A percentile compares a stretch with the other conserved stretches of the same genome.
These are phyloP conservation scores for Trametes cingulata DNA, from an alignment of 768 basidiomycete species.

Conservation along the genomic window DNA sequence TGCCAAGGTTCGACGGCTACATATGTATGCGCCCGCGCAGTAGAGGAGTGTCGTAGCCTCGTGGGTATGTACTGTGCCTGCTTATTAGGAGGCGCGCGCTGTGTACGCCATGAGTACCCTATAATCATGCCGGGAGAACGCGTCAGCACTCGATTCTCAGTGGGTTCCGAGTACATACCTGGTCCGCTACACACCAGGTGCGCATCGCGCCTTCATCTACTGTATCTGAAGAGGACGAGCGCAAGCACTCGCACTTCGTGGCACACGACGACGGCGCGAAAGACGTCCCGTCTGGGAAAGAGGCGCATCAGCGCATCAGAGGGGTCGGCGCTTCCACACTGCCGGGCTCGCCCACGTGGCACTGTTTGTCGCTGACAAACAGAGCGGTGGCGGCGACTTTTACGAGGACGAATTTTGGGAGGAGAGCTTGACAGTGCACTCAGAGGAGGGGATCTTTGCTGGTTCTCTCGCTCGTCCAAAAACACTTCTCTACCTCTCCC, in stretches of 20 bases:
- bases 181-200: too few relatives aligned
- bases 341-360: not conserved
- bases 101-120: too few relatives aligned
- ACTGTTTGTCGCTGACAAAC: conserved; percentile 16
- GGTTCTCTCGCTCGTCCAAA: conserved; percentile 11
- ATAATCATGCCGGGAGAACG: too few relatives aligned
- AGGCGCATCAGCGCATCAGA: not conserved
- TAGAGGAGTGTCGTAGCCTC: too few relatives aligned
- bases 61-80: too few relatives aligned
- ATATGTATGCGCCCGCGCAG: too few relatives aligned
- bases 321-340: not conserved
- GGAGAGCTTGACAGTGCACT: not conserved
- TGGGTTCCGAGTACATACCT: too few relatives aligned
- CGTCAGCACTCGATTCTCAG: not conserved
- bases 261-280: not conserved
- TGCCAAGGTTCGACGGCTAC: too few relatives aligned
- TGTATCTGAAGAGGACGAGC: too few relatives aligned
- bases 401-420: not conserved
- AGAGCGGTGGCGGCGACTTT: conserved; percentile 9
- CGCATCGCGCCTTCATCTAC: too few relatives aligned
- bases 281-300: too few relatives aligned
- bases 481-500: not conserved
- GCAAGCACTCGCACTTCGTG: not conserved
- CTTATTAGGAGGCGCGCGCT: too few relatives aligned
- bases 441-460: conserved; percentile 16